phyloP scores from a whole-genome alignment of 2,329 filamentous ascomycete species.

The Botrytis tulipae region DNA sequence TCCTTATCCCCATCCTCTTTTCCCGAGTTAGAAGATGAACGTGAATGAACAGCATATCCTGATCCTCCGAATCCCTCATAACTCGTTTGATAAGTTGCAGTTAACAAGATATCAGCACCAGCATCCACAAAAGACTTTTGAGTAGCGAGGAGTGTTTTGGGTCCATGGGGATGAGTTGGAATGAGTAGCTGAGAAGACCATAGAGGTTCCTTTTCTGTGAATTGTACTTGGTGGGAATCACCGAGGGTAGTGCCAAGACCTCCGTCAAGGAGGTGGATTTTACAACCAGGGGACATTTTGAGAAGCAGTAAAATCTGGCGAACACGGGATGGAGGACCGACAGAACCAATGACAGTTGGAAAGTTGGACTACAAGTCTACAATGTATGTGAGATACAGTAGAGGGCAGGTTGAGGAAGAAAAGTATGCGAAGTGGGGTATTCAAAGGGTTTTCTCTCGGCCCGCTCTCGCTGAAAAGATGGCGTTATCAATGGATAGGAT shows the following conservation, averaged over 20 bases:
- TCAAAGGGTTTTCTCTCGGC: constrained; percentile 6
- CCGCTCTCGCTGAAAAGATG: constrained; percentile 13
- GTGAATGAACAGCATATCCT: constrained; percentile 13
- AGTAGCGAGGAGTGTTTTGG: constrained; percentile 14
- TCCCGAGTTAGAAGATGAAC: neutral
- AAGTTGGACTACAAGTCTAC: neutral
- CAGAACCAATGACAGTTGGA: neutral
- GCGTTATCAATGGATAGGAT: neutral
- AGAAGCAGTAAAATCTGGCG: neutral
- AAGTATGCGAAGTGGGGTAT: constrained; percentile 7
- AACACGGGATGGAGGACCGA: neutral
- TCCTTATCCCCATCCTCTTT: constrained; percentile 25
- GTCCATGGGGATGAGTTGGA: constrained; percentile 41
- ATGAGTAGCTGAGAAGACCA: constrained; percentile 69
- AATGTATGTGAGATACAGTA: neutral
- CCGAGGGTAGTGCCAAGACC: constrained; percentile 67
- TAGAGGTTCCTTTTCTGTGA: constrained; percentile 54
- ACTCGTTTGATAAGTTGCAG: constrained; percentile 66
- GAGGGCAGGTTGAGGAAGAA: neutral
- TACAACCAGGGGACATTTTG: constrained; percentile 6
- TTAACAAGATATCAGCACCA: constrained; percentile 62
- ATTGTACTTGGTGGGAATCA: constrained; percentile 53
- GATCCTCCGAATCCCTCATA: constrained; percentile 49
- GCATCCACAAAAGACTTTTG: constrained; percentile 41
- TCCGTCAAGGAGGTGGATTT: constrained; percentile 56